These are phyloP conservation scores for Lecanicillium sp. DNA, from an alignment of 2,329 filamentous ascomycete species.

Conservation along the genomic window DNA sequence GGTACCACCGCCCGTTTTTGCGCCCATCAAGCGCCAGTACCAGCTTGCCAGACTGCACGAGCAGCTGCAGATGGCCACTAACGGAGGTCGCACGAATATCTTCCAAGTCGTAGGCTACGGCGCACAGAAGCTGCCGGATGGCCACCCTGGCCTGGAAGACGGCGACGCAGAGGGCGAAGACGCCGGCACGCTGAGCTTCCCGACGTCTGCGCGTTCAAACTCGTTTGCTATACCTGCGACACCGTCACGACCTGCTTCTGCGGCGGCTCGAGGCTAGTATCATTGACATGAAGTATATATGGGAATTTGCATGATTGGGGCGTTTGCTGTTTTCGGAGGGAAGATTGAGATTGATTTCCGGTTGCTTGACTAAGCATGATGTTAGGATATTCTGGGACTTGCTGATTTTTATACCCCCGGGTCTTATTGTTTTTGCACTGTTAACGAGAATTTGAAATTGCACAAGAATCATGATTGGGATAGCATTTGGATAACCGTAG, in stretches of 20 bases:
- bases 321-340: background rate
- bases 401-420: too few relatives aligned
- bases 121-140: constrained; percentile 47
- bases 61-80: constrained; percentile 60
- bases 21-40: constrained; percentile 58
- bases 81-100: constrained; percentile 59
- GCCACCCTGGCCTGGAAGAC: constrained; percentile 40
- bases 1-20: constrained; percentile 57
- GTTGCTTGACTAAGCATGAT: too few relatives aligned
- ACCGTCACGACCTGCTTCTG: constrained; percentile 2
- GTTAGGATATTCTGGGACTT: too few relatives aligned
- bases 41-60: constrained; percentile 58
- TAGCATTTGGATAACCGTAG: too few relatives aligned
- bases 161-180: constrained; percentile 56
- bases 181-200: constrained; percentile 32
- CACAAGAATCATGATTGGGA: too few relatives aligned
- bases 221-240: constrained; percentile 24
- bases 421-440: too few relatives aligned
- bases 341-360: too few relatives aligned
- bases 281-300: background rate
- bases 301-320: background rate
- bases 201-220: constrained; percentile 27
- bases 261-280: constrained; percentile 6
- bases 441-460: too few relatives aligned
- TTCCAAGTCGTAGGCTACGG: constrained; percentile 55